Base-by-base conservation (phyloP, 1,139 yeast genomes). In the Yamadazyma buinensis region DNA sequence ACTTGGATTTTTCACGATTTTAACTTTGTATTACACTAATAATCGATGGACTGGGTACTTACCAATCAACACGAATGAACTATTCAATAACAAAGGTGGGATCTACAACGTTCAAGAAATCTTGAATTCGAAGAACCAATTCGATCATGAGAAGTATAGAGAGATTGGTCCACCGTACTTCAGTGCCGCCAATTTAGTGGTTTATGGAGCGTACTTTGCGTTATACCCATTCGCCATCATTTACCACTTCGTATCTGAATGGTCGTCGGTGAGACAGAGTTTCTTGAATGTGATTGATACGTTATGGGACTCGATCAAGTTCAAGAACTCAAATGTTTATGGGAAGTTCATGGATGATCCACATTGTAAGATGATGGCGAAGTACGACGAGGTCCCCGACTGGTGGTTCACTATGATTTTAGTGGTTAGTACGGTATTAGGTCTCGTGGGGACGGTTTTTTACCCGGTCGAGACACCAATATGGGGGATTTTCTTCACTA, bases 311-410 rank as follows among this genome's bases (percentile, higher is more conserved):
- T 51, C 67, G 1, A 57, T 64, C 32, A 44, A 45, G 12, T 42
- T 44, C n/a, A 43, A 47, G 9, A 23, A 79, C 4, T 63, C 76
- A n/a, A 57, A 65, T 34, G 57, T 74, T 29, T 57, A 74, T 30
- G 71, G 69, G 23, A 77, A 76, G 15, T 66, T 72, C 49, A 44
- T 67, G 24, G 67, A 65, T 10, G 84, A 78, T 42, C 73, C 81
- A 1, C 81, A 77, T 44, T 70, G 77, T 35, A 59, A 63, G 33
- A 70, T 76, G 74, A 76, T 77, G 79, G 42, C 66, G 7, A 52
- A 53, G 18, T 77, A 77, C 51, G 65, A 64, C 26, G 85, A 79
- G 43, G 84, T 77, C 8, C 84, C 85, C 7, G 80, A 77, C 37
- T 72, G 74, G 73, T 77, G 79, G 74, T 80, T 72, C 44, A 46